A percentile compares a stretch with the other conserved stretches of the same genome.
Evolutionary conservation across 2,329 filamentous ascomycete genomes (phyloP).

Genomic region (Scytalidium lignicola): DNA sequence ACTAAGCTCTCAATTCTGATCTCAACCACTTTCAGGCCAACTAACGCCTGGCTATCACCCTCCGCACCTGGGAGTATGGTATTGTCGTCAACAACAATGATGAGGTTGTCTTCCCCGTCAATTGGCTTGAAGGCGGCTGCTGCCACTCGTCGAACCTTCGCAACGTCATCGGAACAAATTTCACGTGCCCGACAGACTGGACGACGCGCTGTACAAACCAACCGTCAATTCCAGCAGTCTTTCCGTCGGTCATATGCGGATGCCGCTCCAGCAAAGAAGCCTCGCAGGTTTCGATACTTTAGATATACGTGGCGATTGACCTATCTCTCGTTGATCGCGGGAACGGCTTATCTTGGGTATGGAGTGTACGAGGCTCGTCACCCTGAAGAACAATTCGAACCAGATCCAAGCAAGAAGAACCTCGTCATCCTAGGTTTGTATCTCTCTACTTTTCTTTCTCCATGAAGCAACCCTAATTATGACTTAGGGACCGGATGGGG

Average conservation of each 20-base stretch:
- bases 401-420: conserved; percentile 91
- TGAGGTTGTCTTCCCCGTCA: conserved; percentile 24
- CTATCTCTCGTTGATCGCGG: conserved; percentile 67
- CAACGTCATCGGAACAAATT: conserved; percentile 18
- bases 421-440: conserved; percentile 83
- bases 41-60: conserved; percentile 2
- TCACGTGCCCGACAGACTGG: conserved; percentile 21
- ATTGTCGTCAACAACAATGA: conserved; percentile 22
- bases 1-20: neutral
- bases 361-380: conserved; percentile 78
- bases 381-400: conserved; percentile 70
- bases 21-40: conserved; percentile 1
- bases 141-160: conserved; percentile 22
- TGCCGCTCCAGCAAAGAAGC: conserved; percentile 40
- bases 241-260: conserved; percentile 40
- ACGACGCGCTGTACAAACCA: conserved; percentile 16
- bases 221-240: conserved; percentile 27
- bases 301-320: conserved; percentile 80
- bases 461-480: conserved; percentile 4
- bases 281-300: conserved; percentile 61
- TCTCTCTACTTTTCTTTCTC: conserved; percentile 7
- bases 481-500: conserved; percentile 86
- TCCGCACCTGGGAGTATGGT: conserved; percentile 23
- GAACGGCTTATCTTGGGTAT: conserved; percentile 69
- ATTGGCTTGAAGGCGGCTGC: conserved; percentile 22